These are phyloP conservation scores for Furcasterigmium sp. DNA, from an alignment of 2,329 filamentous ascomycete genomes.

Conservation along the genomic window DNA sequence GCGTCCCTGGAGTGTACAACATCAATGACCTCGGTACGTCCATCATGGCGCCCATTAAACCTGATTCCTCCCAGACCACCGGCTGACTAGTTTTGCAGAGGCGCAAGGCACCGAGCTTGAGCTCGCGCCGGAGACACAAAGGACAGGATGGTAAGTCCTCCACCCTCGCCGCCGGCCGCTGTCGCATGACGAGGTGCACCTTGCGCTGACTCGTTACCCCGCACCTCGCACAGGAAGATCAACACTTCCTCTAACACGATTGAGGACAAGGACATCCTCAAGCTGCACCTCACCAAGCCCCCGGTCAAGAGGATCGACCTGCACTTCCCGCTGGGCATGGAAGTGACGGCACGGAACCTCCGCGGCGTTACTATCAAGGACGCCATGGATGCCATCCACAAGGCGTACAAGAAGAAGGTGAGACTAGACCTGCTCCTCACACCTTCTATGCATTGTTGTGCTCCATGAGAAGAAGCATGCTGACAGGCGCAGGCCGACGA, in stretches of 20 bases:
- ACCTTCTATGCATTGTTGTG: constrained; percentile 1
- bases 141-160: constrained; percentile 72
- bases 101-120: constrained; percentile 65
- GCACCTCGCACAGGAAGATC: constrained; percentile 65
- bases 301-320: constrained; percentile 93
- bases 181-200: neutral
- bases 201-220: neutral
- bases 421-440: constrained; percentile 21
- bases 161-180: neutral
- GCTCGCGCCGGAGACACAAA: constrained; percentile 78
- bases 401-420: constrained; percentile 95
- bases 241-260: constrained; percentile 76
- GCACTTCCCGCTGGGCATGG: constrained; percentile 80
- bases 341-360: constrained; percentile 84
- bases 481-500: constrained; percentile 66
- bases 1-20: constrained; percentile 69
- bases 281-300: constrained; percentile 73
- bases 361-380: constrained; percentile 98
- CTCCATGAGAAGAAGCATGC: constrained; percentile 8
- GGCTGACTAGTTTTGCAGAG: too few relatives aligned
- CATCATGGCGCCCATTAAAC: too few relatives aligned
- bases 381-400: constrained; percentile 90
- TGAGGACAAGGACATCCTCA: constrained; percentile 80
- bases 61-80: too few relatives aligned
- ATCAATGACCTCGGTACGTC: constrained; percentile 78